These are phyloP conservation scores for Eucalyptus pauciflora DNA, from an alignment of 345 rosid genomes.

Conservation along the genomic window DNA sequence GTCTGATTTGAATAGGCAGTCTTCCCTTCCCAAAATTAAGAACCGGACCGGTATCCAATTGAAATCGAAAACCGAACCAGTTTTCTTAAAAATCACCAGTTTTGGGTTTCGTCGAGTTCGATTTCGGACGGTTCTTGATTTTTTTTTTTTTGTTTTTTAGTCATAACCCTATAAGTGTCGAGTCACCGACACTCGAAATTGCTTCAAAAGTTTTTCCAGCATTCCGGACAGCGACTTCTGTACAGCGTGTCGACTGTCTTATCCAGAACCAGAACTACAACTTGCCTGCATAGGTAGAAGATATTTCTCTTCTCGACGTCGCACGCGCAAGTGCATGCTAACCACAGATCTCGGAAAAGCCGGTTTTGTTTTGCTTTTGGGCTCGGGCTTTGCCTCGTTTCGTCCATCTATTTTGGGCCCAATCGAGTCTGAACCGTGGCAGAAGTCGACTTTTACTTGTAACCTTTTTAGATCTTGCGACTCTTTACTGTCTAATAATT, in stretches of 20 bases:
- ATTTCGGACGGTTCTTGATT: too few species aligned
- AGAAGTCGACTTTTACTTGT: neutral
- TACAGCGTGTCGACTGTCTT: neutral
- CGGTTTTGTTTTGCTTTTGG: neutral
- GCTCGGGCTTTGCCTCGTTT: neutral
- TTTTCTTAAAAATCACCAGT: too few species aligned
- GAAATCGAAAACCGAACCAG: rapidly evolving
- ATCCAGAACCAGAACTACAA: neutral
- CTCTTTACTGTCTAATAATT: neutral
- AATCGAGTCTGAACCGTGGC: neutral
- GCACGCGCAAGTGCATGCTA: neutral
- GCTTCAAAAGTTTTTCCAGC: neutral
- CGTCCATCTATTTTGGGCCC: neutral
- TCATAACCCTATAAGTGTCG: too few species aligned
- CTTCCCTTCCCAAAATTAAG: rapidly evolving
- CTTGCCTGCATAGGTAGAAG: neutral
- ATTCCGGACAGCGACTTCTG: neutral
- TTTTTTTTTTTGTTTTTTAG: too few species aligned
- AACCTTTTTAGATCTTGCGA: neutral
- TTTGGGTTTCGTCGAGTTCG: rapidly evolving
- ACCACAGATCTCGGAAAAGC: neutral
- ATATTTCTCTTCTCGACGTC: neutral
- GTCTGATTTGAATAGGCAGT: too few species aligned
- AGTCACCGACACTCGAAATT: slow-evolving; percentile 4
- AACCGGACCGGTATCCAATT: rapidly evolving